Base-by-base conservation (phyloP, 345 rosid genomes). In the Syzygium oleosum region DNA sequence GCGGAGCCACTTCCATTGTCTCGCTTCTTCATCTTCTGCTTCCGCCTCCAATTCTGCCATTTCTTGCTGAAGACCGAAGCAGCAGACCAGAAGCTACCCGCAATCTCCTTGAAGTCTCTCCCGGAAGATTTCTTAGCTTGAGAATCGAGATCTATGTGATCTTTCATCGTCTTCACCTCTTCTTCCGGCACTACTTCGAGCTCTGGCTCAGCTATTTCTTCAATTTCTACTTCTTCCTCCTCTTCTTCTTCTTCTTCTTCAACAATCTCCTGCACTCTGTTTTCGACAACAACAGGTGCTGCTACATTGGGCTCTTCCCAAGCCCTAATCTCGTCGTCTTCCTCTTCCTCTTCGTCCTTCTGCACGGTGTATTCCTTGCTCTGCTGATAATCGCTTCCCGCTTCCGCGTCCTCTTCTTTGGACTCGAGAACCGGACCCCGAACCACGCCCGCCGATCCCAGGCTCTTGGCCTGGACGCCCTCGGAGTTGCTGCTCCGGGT, bases 61-160 rank as follows among this genome's bases (percentile, higher is more conserved):
- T 96, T 97, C 93, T 97, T 97, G 93, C 99, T 97, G 88, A 97
- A 97, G 41, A 97, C 98, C 13, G 99, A 97, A 54, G 99, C 99
- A 41, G 99, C 99, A 22, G 99, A 96, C 99, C 99, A 96, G 91
- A 97, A 97, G 91, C 96, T 95, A 23, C 95, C 98, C 16, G 93
- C 98, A 41, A 95, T 93, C 86, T 94, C 96, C 86, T 95, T 96
- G 78, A 95, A 93, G 59, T 95, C 98, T 83, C 95, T 93, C 51
- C 94, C 97, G 93, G 99, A 94, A 55, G 94, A 87, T 85, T 96
- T 97, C 94, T 94, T 97, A 13, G 94, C 89, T 55, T 94, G 98
- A 2, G 96, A 90, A 91, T 96, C 99, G 84, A 97, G 97, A 94
- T 96, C 98, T 90, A 96, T 95, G 87, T 97, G 95, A 90, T 98